Evolutionary conservation across 768 basidiomycete genomes (phyloP), one percentile per base, ranked within the genome.

Genomic region (Leccinum sublutescens): DNA sequence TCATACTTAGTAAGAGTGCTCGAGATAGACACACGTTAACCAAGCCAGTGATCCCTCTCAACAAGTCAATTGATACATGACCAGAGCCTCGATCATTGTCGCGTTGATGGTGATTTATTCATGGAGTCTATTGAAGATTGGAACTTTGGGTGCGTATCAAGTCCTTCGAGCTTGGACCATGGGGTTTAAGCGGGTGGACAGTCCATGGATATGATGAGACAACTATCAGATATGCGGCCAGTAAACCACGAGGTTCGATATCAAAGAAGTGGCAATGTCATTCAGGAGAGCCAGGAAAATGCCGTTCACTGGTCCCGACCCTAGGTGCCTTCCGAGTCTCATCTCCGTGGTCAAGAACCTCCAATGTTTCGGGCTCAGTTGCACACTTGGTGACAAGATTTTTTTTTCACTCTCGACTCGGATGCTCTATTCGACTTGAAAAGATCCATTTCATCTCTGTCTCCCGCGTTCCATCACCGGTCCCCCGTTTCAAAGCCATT

Each of bases 1-100:
- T 7, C 66, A 76, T 45, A 29, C 9, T 29, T 29, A 82, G 87
- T 64, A 82, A 80, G 64, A 71, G 78, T 12, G 82, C 82, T n/a
- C 85, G 84, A 82, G 71, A 74, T 58, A 68, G 70, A 43, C n/a
- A 40, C 38, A 38, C 15, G 36, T 38, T 10, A n/a, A n/a, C 10
- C 36, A 36, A 36, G 36, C 7, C 36, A 15, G 4, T 40, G 17
- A n/a, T n/a, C 9, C 38, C 8, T n/a, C 38, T 40, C 17, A 9
- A 43, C n/a, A 5, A 10, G 8, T 43, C 40, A n/a, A n/a, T 43
- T 43, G n/a, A n/a, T 43, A 43, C 9, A n/a, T 10, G n/a, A 8
- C 40, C 40, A 43, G n/a, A 43, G n/a, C 33, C 23, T 53, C 11
- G 50, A 53, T 50, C 38, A 45, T 52, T 57, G 52, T 17, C 43